phyloP scores from a whole-genome alignment of 768 basidiomycete genomes.

The Tulasnella sp. region DNA sequence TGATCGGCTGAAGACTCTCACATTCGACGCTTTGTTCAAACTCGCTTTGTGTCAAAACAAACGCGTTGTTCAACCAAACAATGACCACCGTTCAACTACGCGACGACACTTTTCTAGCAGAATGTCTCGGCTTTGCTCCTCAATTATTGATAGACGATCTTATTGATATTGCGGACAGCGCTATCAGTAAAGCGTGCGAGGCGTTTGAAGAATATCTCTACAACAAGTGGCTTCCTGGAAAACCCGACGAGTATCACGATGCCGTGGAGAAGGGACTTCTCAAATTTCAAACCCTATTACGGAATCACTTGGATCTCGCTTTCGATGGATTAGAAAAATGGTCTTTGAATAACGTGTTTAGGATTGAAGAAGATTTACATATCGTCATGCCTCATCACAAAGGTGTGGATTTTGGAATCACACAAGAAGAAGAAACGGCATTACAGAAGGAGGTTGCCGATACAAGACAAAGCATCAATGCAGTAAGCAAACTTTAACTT shows the following conservation, averaged over 20 bases:
- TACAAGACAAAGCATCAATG: slow-evolving; percentile 50
- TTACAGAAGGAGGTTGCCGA: slow-evolving; percentile 56
- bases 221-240: slow-evolving; percentile 1
- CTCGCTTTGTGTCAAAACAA: too few relatives aligned
- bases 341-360: slow-evolving; percentile 76
- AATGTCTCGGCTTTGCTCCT: slow-evolving; percentile 73
- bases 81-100: too few relatives aligned
- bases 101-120: slow-evolving; percentile 26
- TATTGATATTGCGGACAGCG: slow-evolving; percentile 68
- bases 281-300: slow-evolving; percentile 76
- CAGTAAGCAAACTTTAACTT: slow-evolving; percentile 36
- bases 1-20: too few relatives aligned
- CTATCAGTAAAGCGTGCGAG: slow-evolving; percentile 63
- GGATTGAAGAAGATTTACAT: slow-evolving; percentile 45
- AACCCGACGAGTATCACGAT: slow-evolving; percentile 1
- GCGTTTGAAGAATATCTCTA: slow-evolving; percentile 34
- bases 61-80: too few relatives aligned
- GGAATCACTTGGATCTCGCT: slow-evolving; percentile 78
- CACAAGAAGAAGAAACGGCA: slow-evolving; percentile 37
- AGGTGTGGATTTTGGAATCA: slow-evolving; percentile 49
- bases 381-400: slow-evolving; percentile 67
- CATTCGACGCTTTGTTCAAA: too few relatives aligned
- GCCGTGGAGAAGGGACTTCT: slow-evolving; percentile 67
- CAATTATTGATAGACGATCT: slow-evolving; percentile 78
- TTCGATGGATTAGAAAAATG: slow-evolving; percentile 89